Percentiles rank a stretch among this genome's conserved stretches.
Conservation (phyloP, 2,329 filamentous ascomycete species). For the Lachnellula suecica region DNA sequence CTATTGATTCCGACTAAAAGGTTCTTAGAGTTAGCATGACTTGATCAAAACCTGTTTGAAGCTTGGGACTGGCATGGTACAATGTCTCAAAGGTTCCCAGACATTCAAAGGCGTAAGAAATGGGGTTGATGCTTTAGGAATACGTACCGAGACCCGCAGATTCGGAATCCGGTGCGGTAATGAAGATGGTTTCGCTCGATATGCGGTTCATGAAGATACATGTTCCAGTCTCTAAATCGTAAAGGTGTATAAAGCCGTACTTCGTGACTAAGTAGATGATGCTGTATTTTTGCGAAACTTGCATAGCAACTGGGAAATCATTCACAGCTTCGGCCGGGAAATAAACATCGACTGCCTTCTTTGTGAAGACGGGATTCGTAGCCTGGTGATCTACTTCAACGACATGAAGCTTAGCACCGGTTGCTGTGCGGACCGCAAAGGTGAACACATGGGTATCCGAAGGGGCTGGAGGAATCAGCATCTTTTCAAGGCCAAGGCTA, state of each 20-base stretch:
- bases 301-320: conserved; percentile 97
- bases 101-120: too few species aligned
- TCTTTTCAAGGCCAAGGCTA: too few species aligned
- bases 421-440: conserved; percentile 87
- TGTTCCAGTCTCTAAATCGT: conserved; percentile 92
- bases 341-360: conserved; percentile 97
- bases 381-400: conserved; percentile 95
- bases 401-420: conserved; percentile 92
- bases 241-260: conserved; percentile 98
- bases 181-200: conserved; percentile 98
- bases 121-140: background rate
- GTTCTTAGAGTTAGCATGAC: background rate
- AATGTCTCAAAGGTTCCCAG: too few species aligned
- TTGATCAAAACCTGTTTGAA: background rate
- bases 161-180: conserved; percentile 79
- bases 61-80: too few species aligned
- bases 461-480: conserved; percentile 58
- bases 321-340: conserved; percentile 94
- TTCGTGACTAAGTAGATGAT: conserved; percentile 98
- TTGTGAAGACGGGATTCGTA: conserved; percentile 83
- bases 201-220: conserved; percentile 99
- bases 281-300: conserved; percentile 94
- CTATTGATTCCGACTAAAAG: conserved; percentile 93
- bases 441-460: conserved; percentile 94
- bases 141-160: conserved; percentile 68